phyloP scores from a whole-genome alignment of 768 basidiomycete genomes.

The Thelephora ganbajun region DNA sequence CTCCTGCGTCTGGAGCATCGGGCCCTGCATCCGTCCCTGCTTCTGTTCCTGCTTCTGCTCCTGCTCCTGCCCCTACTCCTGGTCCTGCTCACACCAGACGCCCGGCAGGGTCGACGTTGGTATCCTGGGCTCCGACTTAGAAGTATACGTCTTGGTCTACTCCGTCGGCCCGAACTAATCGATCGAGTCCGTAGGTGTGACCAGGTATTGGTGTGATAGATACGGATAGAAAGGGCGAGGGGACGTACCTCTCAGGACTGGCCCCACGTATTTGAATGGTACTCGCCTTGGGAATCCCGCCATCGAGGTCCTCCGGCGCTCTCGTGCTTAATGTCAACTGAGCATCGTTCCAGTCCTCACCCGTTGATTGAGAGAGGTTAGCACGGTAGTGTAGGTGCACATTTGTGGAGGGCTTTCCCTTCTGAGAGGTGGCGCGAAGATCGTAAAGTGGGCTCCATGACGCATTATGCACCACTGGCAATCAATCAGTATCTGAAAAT shows the following conservation, averaged over 20 bases:
- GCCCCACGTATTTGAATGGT: too few relatives aligned
- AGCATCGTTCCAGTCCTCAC: constrained; percentile 45
- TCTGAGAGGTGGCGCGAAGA: constrained; percentile 33
- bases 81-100: too few relatives aligned
- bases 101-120: too few relatives aligned
- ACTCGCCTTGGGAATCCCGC: neutral
- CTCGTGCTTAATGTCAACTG: constrained; percentile 39
- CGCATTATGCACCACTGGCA: constrained; percentile 34
- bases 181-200: neutral
- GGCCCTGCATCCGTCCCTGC: too few relatives aligned
- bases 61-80: too few relatives aligned
- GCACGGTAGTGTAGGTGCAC: constrained; percentile 43
- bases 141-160: too few relatives aligned
- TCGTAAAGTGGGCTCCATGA: constrained; percentile 47
- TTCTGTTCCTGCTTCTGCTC: too few relatives aligned
- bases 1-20: too few relatives aligned
- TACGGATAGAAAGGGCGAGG: too few relatives aligned
- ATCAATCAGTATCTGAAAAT: neutral
- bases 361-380: constrained; percentile 36
- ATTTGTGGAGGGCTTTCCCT: constrained; percentile 26
- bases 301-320: constrained; percentile 19
- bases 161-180: constrained; percentile 3
- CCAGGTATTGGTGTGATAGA: too few relatives aligned
- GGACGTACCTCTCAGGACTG: too few relatives aligned
- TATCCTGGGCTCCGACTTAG: too few relatives aligned